Evolutionary conservation across 257 asterid genomes (phyloP).

Genomic region (Thymus mandschuricus): DNA sequence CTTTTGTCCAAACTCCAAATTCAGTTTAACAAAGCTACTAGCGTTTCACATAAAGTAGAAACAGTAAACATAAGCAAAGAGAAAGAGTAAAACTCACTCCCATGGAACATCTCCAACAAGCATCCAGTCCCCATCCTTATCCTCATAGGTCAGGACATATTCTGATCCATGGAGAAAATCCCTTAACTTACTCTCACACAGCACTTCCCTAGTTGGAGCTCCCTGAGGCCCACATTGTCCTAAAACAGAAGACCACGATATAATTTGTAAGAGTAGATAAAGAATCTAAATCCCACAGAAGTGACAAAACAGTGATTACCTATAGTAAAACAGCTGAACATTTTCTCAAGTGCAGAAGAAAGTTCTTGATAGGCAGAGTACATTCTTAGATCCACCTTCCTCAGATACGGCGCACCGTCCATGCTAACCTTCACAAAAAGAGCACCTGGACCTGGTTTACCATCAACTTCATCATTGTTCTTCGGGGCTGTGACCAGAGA

Average conservation of each 20-base stretch:
- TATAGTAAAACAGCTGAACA: conserved; percentile 82
- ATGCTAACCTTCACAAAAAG: conserved; percentile 88
- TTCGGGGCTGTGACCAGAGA: conserved; percentile 69
- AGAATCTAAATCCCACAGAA: background rate
- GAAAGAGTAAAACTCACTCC: conserved; percentile 27
- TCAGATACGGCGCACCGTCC: conserved; percentile 93
- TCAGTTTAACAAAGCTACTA: background rate
- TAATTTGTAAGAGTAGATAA: background rate
- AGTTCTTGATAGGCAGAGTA: conserved; percentile 72
- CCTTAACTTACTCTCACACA: conserved; percentile 64
- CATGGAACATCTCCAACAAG: conserved; percentile 43
- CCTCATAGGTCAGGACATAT: conserved; percentile 38
- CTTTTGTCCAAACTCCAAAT: background rate
- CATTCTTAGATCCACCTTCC: conserved; percentile 86
- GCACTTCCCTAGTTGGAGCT: conserved; percentile 49
- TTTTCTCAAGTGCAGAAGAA: conserved; percentile 83
- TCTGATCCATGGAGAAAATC: conserved; percentile 74
- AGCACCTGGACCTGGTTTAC: conserved; percentile 72
- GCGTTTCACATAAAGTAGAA: background rate
- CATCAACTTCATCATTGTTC: conserved; percentile 72
- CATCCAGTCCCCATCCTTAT: conserved; percentile 46
- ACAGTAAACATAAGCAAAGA: background rate
- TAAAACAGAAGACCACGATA: conserved; percentile 24
- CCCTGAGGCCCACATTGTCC: conserved; percentile 72
- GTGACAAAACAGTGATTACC: conserved; percentile 30